phyloP scores from a whole-genome alignment of 2,329 filamentous ascomycete species.

The Alternaria sp. region DNA sequence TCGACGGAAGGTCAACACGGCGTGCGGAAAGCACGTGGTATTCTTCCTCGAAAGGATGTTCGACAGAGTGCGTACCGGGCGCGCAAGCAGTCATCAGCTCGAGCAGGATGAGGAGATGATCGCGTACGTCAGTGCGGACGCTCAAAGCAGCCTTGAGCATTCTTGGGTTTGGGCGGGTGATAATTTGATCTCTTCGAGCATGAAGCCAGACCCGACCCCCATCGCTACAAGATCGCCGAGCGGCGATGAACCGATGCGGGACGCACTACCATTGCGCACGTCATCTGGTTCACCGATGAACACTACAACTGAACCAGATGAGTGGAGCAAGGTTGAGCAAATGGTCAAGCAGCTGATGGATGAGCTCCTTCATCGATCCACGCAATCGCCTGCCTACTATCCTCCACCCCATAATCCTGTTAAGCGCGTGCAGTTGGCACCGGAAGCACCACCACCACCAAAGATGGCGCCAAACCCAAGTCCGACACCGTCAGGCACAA shows the following conservation, averaged over 20 bases:
- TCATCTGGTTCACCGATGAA: constrained; percentile 61
- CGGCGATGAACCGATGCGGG: constrained; percentile 37
- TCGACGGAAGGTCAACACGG: constrained; percentile 73
- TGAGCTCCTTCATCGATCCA: constrained; percentile 49
- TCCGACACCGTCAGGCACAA: constrained; percentile 49
- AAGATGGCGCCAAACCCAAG: constrained; percentile 26
- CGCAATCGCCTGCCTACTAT: constrained; percentile 40
- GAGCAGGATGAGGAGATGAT: constrained; percentile 85
- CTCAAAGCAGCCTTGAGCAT: constrained; percentile 78
- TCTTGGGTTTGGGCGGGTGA: constrained; percentile 78
- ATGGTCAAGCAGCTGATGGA: constrained; percentile 63
- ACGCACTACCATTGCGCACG: constrained; percentile 57
- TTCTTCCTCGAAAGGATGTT: constrained; percentile 79
- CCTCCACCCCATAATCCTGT: constrained; percentile 46
- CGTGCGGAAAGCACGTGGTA: constrained; percentile 79
- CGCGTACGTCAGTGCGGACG: constrained; percentile 82
- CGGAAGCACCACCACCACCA: constrained; percentile 26
- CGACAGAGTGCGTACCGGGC: constrained; percentile 58
- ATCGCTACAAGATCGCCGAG: constrained; percentile 21
- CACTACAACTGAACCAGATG: constrained; percentile 73
- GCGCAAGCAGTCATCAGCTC: constrained; percentile 48
- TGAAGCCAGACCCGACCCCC: constrained; percentile 10
- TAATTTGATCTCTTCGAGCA: constrained; percentile 42
- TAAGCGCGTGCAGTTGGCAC: constrained; percentile 46
- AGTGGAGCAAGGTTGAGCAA: constrained; percentile 77